Base-by-base conservation (phyloP, 106 monocot genomes). In the Dendrobium huoshanense region DNA sequence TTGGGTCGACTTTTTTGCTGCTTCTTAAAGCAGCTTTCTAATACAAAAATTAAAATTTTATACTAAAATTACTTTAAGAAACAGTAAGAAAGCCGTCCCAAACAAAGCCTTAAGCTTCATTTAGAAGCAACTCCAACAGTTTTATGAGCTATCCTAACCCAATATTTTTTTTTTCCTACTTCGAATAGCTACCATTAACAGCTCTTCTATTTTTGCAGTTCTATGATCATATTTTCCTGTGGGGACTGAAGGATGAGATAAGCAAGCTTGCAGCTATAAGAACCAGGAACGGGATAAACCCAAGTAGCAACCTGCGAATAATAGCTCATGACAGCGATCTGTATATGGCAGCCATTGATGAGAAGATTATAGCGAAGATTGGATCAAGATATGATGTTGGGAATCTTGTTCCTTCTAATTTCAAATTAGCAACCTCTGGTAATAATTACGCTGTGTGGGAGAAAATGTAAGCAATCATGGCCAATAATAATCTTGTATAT, bases 161-260 rank as follows among this genome's bases (percentile, higher is more conserved):
- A 31, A 31, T 31, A 1, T 31, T 31, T 37, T 37, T 37, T 37
- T 37, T 2, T 37, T 37, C 37, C 3, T 37, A 0, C 37, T 37
- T 37, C 3, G 37, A 37, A 37, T 37, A 37, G 18, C 4, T 19
- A 65, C 2, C 8, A 65, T 65, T 0, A 65, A 65, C 61, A 65
- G 8, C 7, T 65, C 9, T 27, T 8, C 5, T 9, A 65, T 74
- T 74, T 78, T 18, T 83, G 79, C 84, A 92, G 92, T 92, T 92
- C 75, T 86, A 87, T 65, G 89, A 92, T 77, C 91, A 92, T 49
- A 55, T 85, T 45, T 85, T 92, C 45, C 83, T 86, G 45, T 88
- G 88, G 89, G 83, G 83, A 18, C 25, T 90, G 29, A 88, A 86
- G 80, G 82, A 85, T 0, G 67, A 88, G 79, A 92, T 92, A 54